Evolutionary conservation across 768 basidiomycete species (phyloP).

Genomic region (Inosperma sp.): DNA sequence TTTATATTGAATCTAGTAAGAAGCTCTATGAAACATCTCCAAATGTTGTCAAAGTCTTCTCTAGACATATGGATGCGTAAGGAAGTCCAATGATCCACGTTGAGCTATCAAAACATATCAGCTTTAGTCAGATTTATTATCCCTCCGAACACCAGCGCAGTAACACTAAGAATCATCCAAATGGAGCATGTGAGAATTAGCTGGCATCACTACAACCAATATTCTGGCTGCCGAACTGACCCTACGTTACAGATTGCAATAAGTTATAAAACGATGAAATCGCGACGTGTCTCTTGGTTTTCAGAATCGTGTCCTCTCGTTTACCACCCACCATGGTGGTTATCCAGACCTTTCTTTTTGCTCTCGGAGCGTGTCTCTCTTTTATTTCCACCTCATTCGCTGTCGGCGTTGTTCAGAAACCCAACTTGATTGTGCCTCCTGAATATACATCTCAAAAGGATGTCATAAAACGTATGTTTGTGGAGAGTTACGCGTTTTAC

Average conservation of each 20-base stretch:
- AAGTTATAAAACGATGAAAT: not conserved
- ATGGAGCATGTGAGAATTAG: too few species aligned
- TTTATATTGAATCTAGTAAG: too few species aligned
- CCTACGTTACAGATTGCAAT: too few species aligned
- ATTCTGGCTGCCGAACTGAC: not conserved
- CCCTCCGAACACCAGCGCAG: too few species aligned
- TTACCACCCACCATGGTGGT: slow-evolving; percentile 14
- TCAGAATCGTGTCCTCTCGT: not conserved
- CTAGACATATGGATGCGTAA: too few species aligned
- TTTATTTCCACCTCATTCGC: slow-evolving; percentile 24
- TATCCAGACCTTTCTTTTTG: slow-evolving; percentile 22
- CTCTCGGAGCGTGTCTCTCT: slow-evolving; percentile 24
- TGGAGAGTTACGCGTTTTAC: slow-evolving; percentile 51
- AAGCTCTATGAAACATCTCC: too few species aligned
- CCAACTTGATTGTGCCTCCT: slow-evolving; percentile 39
- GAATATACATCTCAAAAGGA: slow-evolving; percentile 33
- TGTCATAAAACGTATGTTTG: slow-evolving; percentile 47
- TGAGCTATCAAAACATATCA: too few species aligned
- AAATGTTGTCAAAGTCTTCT: too few species aligned
- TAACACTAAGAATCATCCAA: too few species aligned
- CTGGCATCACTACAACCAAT: not conserved
- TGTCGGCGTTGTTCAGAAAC: slow-evolving; percentile 41
- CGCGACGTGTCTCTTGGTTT: too few species aligned
- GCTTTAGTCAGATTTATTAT: too few species aligned
- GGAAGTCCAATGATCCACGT: too few species aligned